Evolutionary conservation across 768 basidiomycete species (phyloP).

Genomic region (Candolleomyces eurysporus): DNA sequence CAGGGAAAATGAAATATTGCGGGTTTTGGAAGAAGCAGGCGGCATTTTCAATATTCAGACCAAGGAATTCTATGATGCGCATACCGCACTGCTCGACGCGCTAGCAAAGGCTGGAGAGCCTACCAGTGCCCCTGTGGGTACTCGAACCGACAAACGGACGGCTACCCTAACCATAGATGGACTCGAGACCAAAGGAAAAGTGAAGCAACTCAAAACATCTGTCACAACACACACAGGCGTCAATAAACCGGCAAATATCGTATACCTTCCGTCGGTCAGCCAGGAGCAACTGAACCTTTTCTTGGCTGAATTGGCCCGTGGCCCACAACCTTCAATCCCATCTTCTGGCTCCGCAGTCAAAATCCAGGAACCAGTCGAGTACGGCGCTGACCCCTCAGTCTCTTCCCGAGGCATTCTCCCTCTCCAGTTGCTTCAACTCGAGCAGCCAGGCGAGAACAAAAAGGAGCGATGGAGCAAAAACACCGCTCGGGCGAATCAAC

Average conservation of each 20-base stretch:
- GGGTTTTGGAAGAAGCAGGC: conserved; percentile 60
- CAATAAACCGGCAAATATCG: conserved; percentile 56
- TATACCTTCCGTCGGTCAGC: conserved; percentile 60
- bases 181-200: conserved; percentile 61
- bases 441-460: conserved; percentile 38
- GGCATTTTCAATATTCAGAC: conserved; percentile 66
- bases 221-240: conserved; percentile 58
- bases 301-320: conserved; percentile 51
- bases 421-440: conserved; percentile 45
- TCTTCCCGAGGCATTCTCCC: conserved; percentile 34
- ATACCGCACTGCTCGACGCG: conserved; percentile 58
- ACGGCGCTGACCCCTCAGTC: conserved; percentile 41
- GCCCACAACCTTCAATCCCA: conserved; percentile 26
- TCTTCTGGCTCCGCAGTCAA: conserved; percentile 41
- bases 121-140: conserved; percentile 66
- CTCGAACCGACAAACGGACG: conserved; percentile 73
- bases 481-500: conserved; percentile 42
- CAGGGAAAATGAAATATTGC: conserved; percentile 77
- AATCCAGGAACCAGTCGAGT: conserved; percentile 54
- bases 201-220: conserved; percentile 70
- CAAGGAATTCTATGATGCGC: conserved; percentile 69
- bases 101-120: conserved; percentile 61
- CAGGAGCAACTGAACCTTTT: conserved; percentile 56
- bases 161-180: conserved; percentile 55
- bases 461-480: conserved; percentile 48